Base-by-base conservation (phyloP, 495 filamentous ascomycete genomes). In the Penicillium parvum region DNA sequence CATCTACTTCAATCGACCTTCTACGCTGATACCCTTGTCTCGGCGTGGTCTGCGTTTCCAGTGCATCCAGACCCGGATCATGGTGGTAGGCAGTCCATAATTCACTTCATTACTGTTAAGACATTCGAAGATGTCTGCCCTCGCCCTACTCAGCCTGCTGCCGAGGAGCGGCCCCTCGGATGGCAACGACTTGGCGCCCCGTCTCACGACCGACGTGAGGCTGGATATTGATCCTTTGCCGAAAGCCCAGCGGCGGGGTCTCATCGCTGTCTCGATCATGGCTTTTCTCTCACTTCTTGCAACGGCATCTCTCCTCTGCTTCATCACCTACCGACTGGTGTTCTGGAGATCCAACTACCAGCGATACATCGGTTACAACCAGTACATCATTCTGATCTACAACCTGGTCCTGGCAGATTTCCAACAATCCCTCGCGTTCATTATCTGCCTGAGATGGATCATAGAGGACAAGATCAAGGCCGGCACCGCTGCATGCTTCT, bases 321-420 rank as follows among this genome's bases (percentile, higher is more conserved):
- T 75, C 53, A 65, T 83, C 35, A 78, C 72, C 12, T 79, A 70
- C 55, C 76, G 77, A 43, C 59, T 84, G 16, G 46, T 82, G 17
- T 68, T 71, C 43, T 83, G 81, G 81, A 69, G 68, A 16, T 56
- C 53, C 14, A 71, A 63, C 43, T 74, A 74, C 40, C 37, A 58
- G 14, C 55, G 65, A 15, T 72, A 72, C 40, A 69, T 69, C 34
- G 63, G 68, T 49, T 77, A 76, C 63, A 88, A 88, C 56, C 85
- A 90, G 58, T 87, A 84, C 48, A 71, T 89, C 3, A 50, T 88
- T 29, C 71, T 90, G 10, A 81, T 89, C 30, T 82, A 81, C 57
- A 88, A 88, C 57, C 75, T 89, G 12, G 64, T 89, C 3, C 54
- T 88, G 33, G 85, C 85, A 40, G 85, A 89, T 58, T 68, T 89